phyloP scores from a whole-genome alignment of 2,329 filamentous ascomycete genomes.

The Neoarthrinium moseri region DNA sequence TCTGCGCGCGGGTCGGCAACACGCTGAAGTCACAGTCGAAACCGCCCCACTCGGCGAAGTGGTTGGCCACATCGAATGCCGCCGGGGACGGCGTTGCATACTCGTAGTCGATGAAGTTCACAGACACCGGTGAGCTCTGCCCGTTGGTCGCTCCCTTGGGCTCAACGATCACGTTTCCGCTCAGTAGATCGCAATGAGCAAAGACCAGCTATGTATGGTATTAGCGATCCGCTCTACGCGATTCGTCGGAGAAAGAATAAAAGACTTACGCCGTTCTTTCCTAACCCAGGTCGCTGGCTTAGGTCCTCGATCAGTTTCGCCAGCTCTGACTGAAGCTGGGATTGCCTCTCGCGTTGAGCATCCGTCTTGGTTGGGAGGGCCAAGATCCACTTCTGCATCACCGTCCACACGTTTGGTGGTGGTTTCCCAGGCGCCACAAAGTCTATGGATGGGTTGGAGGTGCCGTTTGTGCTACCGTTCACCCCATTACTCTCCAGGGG shows the following conservation, averaged over 20 bases:
- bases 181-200: constrained; percentile 93
- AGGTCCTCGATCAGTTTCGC: constrained; percentile 67
- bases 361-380: constrained; percentile 75
- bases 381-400: constrained; percentile 93
- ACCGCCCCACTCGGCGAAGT: constrained; percentile 97
- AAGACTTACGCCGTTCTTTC: constrained; percentile 66
- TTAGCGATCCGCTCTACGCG: too few relatives aligned
- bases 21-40: constrained; percentile 90
- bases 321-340: constrained; percentile 71
- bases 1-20: constrained; percentile 74
- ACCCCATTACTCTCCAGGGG: constrained; percentile 36
- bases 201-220: constrained; percentile 69
- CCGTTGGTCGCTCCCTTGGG: constrained; percentile 38
- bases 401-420: constrained; percentile 88
- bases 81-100: constrained; percentile 93
- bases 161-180: constrained; percentile 90
- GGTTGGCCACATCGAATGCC: constrained; percentile 95
- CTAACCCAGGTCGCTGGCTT: constrained; percentile 74
- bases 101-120: constrained; percentile 97
- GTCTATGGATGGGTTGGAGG: constrained; percentile 38
- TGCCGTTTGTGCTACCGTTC: constrained; percentile 26
- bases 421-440: constrained; percentile 64
- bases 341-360: constrained; percentile 65
- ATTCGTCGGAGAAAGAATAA: too few relatives aligned
- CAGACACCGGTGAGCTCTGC: constrained; percentile 40